Evolutionary conservation across 371 early-diverging fungal genomes (phyloP).

Genomic region (Mortierella sp.): DNA sequence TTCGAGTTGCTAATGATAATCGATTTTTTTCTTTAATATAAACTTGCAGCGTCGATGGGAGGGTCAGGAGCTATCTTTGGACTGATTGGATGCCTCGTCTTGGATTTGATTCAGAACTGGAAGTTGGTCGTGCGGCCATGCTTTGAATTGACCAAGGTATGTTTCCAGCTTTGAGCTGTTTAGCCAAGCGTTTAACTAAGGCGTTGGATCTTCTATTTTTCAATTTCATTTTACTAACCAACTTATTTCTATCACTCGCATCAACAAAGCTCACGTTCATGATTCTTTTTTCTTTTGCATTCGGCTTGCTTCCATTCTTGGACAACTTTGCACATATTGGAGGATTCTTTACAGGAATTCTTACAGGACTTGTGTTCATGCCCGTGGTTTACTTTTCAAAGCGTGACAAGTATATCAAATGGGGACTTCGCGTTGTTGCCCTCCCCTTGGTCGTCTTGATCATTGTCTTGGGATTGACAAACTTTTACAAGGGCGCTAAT

Average conservation of each 20-base stretch:
- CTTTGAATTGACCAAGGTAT: slow-evolving; percentile 73
- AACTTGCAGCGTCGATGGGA: slow-evolving; percentile 75
- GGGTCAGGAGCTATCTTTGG: slow-evolving; percentile 89
- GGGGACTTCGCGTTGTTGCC: slow-evolving; percentile 59
- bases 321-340: slow-evolving; percentile 90
- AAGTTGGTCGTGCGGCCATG: slow-evolving; percentile 72
- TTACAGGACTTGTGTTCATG: slow-evolving; percentile 65
- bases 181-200: too few species aligned
- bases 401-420: slow-evolving; percentile 57
- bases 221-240: neutral
- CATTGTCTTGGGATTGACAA: slow-evolving; percentile 58
- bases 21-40: neutral
- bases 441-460: slow-evolving; percentile 57
- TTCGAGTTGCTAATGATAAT: neutral
- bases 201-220: neutral
- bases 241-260: neutral
- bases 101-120: slow-evolving; percentile 90
- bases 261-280: slow-evolving; percentile 63
- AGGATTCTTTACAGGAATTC: slow-evolving; percentile 67
- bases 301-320: slow-evolving; percentile 80
- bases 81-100: slow-evolving; percentile 81
- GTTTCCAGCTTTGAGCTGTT: too few species aligned
- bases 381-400: slow-evolving; percentile 61
- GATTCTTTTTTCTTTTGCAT: slow-evolving; percentile 70
- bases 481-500: slow-evolving; percentile 63